Evolutionary conservation across 805 yeast genomes (phyloP).

Genomic region (Lipomyces yamadae): DNA sequence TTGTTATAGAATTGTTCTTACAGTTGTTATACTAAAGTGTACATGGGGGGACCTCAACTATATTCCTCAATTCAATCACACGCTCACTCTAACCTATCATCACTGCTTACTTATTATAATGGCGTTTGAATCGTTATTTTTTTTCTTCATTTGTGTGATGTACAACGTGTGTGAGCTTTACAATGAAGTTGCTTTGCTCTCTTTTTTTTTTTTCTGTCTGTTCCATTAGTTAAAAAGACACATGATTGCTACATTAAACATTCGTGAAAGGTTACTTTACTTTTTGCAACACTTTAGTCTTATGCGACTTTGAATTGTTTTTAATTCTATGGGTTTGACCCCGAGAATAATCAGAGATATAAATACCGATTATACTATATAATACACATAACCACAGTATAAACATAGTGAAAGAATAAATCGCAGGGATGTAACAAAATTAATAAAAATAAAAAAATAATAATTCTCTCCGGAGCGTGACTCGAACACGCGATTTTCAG

Average conservation of each 20-base stretch:
- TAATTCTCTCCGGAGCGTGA: slow-evolving; percentile 37
- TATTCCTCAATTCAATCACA: neutral
- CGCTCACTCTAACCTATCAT: neutral
- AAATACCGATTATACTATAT: no score
- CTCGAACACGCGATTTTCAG: slow-evolving; percentile 40
- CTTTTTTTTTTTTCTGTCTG: neutral
- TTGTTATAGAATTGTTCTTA: neutral
- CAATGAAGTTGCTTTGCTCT: neutral
- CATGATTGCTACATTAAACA: neutral
- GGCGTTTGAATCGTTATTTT: slow-evolving; percentile 1
- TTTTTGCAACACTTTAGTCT: no score
- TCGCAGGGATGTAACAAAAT: no score
- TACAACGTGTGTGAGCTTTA: neutral
- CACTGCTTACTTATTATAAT: neutral
- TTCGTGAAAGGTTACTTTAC: neutral
- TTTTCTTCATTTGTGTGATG: neutral
- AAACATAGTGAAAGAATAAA: no score
- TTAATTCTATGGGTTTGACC: no score
- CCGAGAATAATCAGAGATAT: neutral
- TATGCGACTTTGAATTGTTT: no score
- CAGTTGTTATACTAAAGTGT: neutral
- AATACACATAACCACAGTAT: no score
- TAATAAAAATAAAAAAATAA: slow-evolving; percentile 12
- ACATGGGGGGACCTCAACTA: neutral
- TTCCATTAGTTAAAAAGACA: no score